Evolutionary conservation across 805 yeast species (phyloP).

Genomic region (Wickerhamiella alocasiicola): DNA sequence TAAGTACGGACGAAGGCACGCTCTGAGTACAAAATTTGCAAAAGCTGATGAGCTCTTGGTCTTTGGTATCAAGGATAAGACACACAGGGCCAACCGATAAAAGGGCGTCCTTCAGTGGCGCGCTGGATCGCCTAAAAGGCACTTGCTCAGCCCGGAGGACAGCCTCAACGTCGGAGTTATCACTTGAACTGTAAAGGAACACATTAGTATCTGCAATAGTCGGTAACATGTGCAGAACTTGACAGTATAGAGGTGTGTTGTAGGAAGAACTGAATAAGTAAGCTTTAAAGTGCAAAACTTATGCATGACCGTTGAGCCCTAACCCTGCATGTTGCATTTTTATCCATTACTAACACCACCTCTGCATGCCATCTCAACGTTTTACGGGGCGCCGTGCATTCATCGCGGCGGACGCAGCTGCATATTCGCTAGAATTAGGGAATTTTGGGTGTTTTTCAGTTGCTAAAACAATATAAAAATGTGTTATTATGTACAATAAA

Average conservation of each 20-base stretch:
- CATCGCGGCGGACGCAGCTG: too few relatives aligned
- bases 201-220: not conserved
- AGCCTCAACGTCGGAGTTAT: not conserved
- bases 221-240: too few relatives aligned
- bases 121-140: not conserved
- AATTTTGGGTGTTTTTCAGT: too few relatives aligned
- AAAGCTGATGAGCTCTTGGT: not conserved
- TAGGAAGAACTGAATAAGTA: too few relatives aligned
- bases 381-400: too few relatives aligned
- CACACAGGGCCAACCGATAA: not conserved
- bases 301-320: conserved; percentile 1
- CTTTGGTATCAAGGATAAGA: not conserved
- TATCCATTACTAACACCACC: too few relatives aligned
- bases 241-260: too few relatives aligned
- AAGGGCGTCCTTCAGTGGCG: conserved; percentile 1
- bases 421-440: too few relatives aligned
- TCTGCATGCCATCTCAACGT: too few relatives aligned
- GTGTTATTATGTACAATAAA: too few relatives aligned
- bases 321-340: conserved; percentile 3
- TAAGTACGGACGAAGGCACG: not conserved
- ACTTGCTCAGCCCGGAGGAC: not conserved
- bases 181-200: not conserved
- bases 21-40: conserved; percentile 1
- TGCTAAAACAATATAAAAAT: too few relatives aligned
- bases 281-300: not conserved